Base-by-base conservation (phyloP, 345 rosid genomes). In the Aegle marmelos region DNA sequence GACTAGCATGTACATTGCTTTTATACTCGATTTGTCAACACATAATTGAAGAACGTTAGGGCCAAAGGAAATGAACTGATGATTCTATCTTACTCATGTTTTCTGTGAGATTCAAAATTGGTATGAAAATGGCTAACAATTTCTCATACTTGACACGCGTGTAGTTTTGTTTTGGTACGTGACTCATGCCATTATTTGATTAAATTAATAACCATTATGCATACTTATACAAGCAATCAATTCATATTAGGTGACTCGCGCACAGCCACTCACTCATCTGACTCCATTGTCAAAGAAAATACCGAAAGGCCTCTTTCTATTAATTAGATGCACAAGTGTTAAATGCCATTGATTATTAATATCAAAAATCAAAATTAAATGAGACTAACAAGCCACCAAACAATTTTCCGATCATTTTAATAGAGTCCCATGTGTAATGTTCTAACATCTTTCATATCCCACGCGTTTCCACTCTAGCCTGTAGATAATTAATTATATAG, bases 141-240 rank as follows among this genome's bases (percentile, higher is more conserved):
- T 48, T 27, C 9, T 62, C 30, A 63, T 65, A 53, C 54, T 24
- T 65, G 34, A 54, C 73, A 33, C 31, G 31, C 36, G 79, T 56
- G 36, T 65, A 54, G 65, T 54, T 56, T 9, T 56, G 65, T 54
- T 56, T 9, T 56, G 37, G 63, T 34, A 17, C 27, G 6, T 7
- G 11, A 64, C 7, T 66, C 36, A 56, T 67, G 73, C 25, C 72
- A 76, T 74, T 31, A 65, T 76, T 54, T 67, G 79, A 76, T 56
- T 76, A 36, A 65, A 56, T 45, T 45, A 13, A 25, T 66, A 34
- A 76, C 64, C 16, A 39, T 34, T 3, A 37, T 54, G 24, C 79
- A 74, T 77, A 71, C 78, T 73, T 77, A 70, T 19, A 67, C 48
- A 73, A 77, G 75, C 78, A 77, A 70, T 64, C 70, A 30, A 65